phyloP scores from a whole-genome alignment of 2,329 filamentous ascomycete genomes.

The Dothistroma septosporum region DNA sequence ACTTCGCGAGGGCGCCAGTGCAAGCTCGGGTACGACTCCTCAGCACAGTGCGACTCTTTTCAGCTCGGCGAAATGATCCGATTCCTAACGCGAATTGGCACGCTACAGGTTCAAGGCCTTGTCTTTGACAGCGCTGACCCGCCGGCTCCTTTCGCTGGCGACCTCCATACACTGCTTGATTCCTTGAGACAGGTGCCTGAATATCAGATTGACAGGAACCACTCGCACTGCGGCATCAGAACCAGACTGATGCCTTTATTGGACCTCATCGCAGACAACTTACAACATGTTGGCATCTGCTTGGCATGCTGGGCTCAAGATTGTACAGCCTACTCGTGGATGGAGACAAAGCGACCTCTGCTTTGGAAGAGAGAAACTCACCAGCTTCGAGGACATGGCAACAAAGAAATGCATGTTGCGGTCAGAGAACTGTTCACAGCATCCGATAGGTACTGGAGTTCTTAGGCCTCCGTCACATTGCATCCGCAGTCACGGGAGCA shows the following conservation, averaged over 20 bases:
- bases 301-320: constrained; percentile 42
- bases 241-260: constrained; percentile 62
- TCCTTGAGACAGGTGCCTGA: constrained; percentile 62
- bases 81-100: constrained; percentile 61
- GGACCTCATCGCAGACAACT: constrained; percentile 54
- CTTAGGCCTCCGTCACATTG: not conserved
- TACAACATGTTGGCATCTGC: constrained; percentile 45
- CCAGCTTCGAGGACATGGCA: constrained; percentile 19
- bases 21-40: constrained; percentile 69
- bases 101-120: constrained; percentile 53
- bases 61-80: constrained; percentile 74
- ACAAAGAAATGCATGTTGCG: constrained; percentile 27
- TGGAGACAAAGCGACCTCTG: constrained; percentile 43
- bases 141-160: constrained; percentile 53
- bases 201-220: constrained; percentile 71
- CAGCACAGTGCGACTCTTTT: constrained; percentile 68
- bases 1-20: constrained; percentile 65
- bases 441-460: constrained; percentile 32
- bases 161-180: constrained; percentile 58
- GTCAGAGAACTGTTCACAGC: constrained; percentile 33
- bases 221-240: constrained; percentile 68
- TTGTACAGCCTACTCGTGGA: constrained; percentile 43
- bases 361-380: constrained; percentile 37
- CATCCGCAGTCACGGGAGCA: not conserved
- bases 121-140: constrained; percentile 40